These are phyloP conservation scores for Blastobotrys attinorum DNA, from an alignment of 805 yeast species.

Conservation along the genomic window DNA sequence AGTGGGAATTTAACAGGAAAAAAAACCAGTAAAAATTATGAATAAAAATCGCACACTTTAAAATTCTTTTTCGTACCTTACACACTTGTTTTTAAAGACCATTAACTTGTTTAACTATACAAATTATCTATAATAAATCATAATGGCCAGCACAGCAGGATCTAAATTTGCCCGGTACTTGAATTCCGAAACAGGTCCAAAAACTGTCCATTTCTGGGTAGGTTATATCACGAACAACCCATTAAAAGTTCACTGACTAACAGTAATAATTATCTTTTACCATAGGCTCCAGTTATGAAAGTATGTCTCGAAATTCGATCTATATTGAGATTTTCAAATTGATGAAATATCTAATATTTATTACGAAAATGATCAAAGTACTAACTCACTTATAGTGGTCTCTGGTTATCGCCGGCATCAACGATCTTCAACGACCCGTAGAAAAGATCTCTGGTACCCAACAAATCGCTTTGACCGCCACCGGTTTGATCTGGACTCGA, in stretches of 20 bases:
- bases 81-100: not conserved
- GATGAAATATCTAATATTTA: too few relatives aligned
- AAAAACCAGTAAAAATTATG: too few relatives aligned
- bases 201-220: constrained; percentile 97
- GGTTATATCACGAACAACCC: constrained; percentile 16
- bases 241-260: too few relatives aligned
- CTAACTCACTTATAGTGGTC: constrained; percentile 54
- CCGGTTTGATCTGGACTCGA: constrained; percentile 96
- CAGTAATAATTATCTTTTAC: not conserved
- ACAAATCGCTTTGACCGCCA: constrained; percentile 75
- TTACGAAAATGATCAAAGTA: not conserved
- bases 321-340: too few relatives aligned
- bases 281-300: constrained; percentile 52
- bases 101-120: too few relatives aligned
- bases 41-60: not conserved
- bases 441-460: constrained; percentile 87
- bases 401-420: constrained; percentile 83
- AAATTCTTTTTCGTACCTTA: not conserved
- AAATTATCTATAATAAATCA: not conserved
- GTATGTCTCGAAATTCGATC: constrained; percentile 21
- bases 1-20: too few relatives aligned
- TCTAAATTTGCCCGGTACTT: constrained; percentile 54
- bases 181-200: constrained; percentile 90
- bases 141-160: constrained; percentile 13
- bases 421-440: constrained; percentile 83